Conservation (phyloP, 1,284 basidiomycete species). For the Hortiboletus rubellus region DNA sequence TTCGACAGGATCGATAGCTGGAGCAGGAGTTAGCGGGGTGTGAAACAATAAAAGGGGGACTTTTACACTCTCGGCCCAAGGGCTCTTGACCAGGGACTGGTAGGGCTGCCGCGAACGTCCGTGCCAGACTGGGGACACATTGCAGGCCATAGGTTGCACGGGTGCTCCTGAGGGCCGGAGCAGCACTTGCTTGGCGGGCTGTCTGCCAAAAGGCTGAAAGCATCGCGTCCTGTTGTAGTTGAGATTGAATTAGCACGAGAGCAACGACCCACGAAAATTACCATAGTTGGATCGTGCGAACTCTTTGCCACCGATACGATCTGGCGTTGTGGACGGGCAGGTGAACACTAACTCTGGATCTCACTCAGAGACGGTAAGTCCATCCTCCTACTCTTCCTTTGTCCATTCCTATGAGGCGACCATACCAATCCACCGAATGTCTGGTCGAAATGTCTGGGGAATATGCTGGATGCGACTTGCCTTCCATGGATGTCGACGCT, state of each 20-base stretch:
- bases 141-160: background rate
- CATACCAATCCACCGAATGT: background rate
- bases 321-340: background rate
- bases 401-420: background rate
- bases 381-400: constrained; percentile 12
- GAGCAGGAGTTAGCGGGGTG: constrained; percentile 12
- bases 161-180: background rate
- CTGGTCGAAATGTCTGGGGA: constrained; percentile 16
- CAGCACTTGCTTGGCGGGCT: constrained; percentile 10
- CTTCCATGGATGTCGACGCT: constrained; percentile 39
- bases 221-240: constrained; percentile 13
- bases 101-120: constrained; percentile 15
- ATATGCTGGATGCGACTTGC: constrained; percentile 42
- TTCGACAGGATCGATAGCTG: constrained; percentile 44
- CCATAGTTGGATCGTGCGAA: constrained; percentile 34
- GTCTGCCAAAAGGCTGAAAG: constrained; percentile 18
- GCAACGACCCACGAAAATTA: constrained; percentile 12
- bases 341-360: constrained; percentile 32
- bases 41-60: constrained; percentile 9
- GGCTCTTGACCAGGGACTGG: constrained; percentile 1
- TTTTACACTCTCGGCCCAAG: constrained; percentile 10
- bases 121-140: constrained; percentile 1
- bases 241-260: background rate
- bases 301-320: background rate
- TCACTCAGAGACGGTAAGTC: constrained; percentile 45